Conservation (phyloP, 495 filamentous ascomycete species). For the Aspergillus panamensis region DNA sequence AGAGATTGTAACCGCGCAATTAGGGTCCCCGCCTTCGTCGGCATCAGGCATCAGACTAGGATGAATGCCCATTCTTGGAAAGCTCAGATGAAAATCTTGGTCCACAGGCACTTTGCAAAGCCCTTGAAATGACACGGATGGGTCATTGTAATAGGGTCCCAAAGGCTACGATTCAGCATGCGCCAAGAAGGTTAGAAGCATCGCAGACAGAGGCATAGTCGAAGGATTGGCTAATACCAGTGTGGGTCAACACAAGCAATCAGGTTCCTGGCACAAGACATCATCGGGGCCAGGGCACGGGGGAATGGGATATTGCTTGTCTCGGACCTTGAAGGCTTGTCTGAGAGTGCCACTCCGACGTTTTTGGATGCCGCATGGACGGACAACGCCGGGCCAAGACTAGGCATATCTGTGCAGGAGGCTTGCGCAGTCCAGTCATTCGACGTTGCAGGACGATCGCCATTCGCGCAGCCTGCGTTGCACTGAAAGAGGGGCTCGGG, state of each 20-base stretch:
- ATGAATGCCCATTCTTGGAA: slow-evolving; percentile 6
- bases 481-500: not conserved
- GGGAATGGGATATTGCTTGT: slow-evolving; percentile 13
- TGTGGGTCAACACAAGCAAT: not conserved
- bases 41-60: slow-evolving; percentile 6
- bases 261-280: slow-evolving; percentile 1
- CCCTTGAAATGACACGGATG: not conserved
- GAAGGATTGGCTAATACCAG: not conserved
- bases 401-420: not conserved
- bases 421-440: not conserved
- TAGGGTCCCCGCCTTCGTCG: slow-evolving; percentile 3
- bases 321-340: slow-evolving; percentile 11
- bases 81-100: slow-evolving; percentile 4
- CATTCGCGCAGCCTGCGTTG: not conserved
- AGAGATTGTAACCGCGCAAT: not conserved
- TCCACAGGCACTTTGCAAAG: slow-evolving; percentile 1
- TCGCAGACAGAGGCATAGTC: not conserved
- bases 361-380: not conserved
- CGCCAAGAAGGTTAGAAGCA: not conserved
- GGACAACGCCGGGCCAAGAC: slow-evolving; percentile 1
- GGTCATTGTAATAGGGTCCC: not conserved
- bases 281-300: not conserved
- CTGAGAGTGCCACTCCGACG: not conserved
- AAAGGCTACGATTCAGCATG: not conserved
- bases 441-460: slow-evolving; percentile 3